These are phyloP conservation scores for Colletotrichum kahawae DNA, from an alignment of 2,329 filamentous ascomycete species.

Conservation along the genomic window DNA sequence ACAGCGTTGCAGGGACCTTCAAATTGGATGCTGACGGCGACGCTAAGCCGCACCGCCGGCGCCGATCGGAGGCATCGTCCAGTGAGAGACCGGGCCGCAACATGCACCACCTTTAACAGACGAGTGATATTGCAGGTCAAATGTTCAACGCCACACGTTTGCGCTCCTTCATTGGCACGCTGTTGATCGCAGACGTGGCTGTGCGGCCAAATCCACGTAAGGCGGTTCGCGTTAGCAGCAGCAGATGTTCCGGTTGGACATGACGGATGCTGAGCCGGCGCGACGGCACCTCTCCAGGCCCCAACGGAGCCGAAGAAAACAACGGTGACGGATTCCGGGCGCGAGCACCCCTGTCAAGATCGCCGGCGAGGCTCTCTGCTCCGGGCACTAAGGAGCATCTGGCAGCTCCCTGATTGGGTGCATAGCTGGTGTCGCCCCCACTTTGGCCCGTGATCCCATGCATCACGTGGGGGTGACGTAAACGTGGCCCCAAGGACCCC, in stretches of 20 bases:
- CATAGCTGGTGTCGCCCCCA: neutral
- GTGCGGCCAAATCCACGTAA: neutral
- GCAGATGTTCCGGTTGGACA: neutral
- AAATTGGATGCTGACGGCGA: neutral
- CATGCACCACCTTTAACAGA: constrained; percentile 3
- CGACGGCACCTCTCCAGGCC: neutral
- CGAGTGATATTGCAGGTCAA: neutral
- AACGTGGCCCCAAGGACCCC: neutral
- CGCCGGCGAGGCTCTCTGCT: neutral
- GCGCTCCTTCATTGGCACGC: neutral
- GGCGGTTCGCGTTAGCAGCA: neutral
- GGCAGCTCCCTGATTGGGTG: neutral
- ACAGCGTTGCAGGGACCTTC: neutral
- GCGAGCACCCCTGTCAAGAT: neutral
- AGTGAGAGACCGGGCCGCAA: neutral
- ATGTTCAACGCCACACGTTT: neutral
- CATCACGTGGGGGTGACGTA: constrained; percentile 21
- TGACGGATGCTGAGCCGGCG: neutral
- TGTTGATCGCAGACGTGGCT: neutral
- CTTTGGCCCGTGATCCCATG: neutral
- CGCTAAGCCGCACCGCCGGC: neutral
- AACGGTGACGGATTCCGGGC: neutral
- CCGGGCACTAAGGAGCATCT: neutral
- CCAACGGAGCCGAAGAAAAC: neutral
- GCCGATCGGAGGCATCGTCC: neutral